Percentiles rank a stretch among this genome's conserved stretches.
Evolutionary conservation across 768 basidiomycete species (phyloP).

Genomic region (Mycena galopus): DNA sequence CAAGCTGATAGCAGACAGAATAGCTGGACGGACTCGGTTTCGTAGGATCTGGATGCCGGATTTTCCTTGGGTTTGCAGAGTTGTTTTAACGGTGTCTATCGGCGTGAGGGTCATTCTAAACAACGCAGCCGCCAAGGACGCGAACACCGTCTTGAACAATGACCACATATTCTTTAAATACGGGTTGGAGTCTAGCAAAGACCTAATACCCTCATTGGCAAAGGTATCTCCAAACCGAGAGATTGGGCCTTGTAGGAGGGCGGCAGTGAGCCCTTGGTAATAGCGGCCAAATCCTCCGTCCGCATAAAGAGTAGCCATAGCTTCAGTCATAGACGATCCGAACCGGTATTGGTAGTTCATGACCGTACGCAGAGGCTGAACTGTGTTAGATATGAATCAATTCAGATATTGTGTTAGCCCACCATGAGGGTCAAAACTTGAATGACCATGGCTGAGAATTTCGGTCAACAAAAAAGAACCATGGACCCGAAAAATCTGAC

Average conservation of each 20-base stretch:
- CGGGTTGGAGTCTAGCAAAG: constrained; percentile 82
- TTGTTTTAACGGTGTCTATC: constrained; percentile 95
- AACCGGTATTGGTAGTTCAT: constrained; percentile 98
- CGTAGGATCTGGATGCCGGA: constrained; percentile 75
- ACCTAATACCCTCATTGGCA: constrained; percentile 92
- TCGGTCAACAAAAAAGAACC: not conserved
- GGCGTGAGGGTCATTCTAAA: constrained; percentile 96
- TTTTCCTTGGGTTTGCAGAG: constrained; percentile 91
- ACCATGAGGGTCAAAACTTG: constrained; percentile 93
- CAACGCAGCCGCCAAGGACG: constrained; percentile 80
- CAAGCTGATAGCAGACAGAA: not conserved
- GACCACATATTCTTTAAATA: constrained; percentile 75
- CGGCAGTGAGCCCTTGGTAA: constrained; percentile 89
- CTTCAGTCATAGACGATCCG: constrained; percentile 80
- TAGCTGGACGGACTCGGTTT: constrained; percentile 63
- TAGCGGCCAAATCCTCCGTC: constrained; percentile 89
- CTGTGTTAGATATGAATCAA: constrained; percentile 11
- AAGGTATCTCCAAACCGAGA: constrained; percentile 96
- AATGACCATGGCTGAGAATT: constrained; percentile 85
- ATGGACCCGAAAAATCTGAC: not conserved
- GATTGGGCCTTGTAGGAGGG: constrained; percentile 87
- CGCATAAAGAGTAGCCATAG: constrained; percentile 74
- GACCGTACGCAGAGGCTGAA: constrained; percentile 89
- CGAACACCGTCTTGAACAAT: constrained; percentile 83
- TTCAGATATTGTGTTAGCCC: constrained; percentile 15